Evolutionary conservation across 1,139 yeast genomes (phyloP).

Genomic region (Kodamaea fungicola): DNA sequence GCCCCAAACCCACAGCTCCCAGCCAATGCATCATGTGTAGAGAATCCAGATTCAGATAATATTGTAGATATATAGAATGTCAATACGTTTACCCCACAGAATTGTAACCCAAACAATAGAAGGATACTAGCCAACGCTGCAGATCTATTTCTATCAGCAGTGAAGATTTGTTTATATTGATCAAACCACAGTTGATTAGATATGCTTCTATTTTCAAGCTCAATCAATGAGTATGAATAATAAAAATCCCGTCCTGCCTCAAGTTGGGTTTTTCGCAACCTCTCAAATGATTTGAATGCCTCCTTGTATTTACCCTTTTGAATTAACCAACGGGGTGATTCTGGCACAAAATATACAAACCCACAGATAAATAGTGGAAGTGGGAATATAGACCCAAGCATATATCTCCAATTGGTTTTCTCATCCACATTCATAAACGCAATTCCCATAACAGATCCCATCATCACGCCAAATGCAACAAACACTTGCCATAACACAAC

Average conservation of each 20-base stretch:
- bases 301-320: constrained; percentile 32
- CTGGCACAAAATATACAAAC: constrained; percentile 39
- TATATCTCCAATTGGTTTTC: constrained; percentile 27
- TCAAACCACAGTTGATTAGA: background rate
- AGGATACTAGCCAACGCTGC: constrained; percentile 1
- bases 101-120: constrained; percentile 1
- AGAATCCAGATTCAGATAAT: constrained; percentile 10
- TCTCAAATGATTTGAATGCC: constrained; percentile 21
- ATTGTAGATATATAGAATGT: constrained; percentile 7
- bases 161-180: constrained; percentile 1
- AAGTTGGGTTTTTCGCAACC: background rate
- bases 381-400: constrained; percentile 31
- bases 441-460: constrained; percentile 27
- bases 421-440: constrained; percentile 41
- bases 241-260: constrained; percentile 1
- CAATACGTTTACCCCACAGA: constrained; percentile 1
- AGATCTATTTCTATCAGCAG: background rate
- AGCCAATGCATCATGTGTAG: constrained; percentile 7
- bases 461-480: constrained; percentile 31
- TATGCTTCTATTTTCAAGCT: constrained; percentile 1
- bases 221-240: constrained; percentile 5
- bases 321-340: constrained; percentile 55
- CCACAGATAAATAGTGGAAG: constrained; percentile 18
- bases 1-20: constrained; percentile 12
- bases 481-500: constrained; percentile 35